Evolutionary conservation across 2,329 filamentous ascomycete genomes (phyloP).

Genomic region (Neopestalotiopsis clavispora): DNA sequence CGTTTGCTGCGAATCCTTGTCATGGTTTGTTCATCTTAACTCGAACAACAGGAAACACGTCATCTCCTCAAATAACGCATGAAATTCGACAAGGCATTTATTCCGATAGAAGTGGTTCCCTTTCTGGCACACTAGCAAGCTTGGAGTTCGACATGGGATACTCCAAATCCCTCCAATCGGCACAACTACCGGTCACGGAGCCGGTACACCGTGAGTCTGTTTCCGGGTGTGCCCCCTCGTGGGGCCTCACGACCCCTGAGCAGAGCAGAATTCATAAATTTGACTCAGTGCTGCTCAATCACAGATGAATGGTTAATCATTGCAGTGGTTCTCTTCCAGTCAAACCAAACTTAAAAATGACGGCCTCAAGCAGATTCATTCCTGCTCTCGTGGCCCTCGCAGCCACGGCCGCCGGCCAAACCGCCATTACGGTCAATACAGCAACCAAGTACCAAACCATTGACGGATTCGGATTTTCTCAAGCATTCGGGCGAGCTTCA

Average conservation of each 20-base stretch:
- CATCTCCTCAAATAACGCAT: not conserved
- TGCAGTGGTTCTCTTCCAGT: not conserved
- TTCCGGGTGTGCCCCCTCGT: not conserved
- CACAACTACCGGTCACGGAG: not conserved
- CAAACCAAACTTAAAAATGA: not conserved
- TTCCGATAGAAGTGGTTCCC: not conserved
- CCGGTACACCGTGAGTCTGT: not conserved
- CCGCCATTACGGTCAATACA: slow-evolving; percentile 32
- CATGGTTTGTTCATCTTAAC: too few species aligned
- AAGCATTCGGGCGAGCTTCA: slow-evolving; percentile 50
- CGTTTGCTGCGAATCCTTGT: too few species aligned
- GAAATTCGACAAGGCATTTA: not conserved
- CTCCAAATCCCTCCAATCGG: slow-evolving; percentile 1
- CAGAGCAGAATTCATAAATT: not conserved
- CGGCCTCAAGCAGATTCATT: not conserved
- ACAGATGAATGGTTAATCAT: not conserved
- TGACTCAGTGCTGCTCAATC: not conserved
- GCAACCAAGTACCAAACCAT: slow-evolving; percentile 39
- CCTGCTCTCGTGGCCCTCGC: not conserved
- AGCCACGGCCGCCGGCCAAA: slow-evolving; percentile 23
- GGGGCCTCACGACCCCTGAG: too few species aligned
- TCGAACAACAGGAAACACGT: too few species aligned
- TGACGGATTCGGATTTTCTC: slow-evolving; percentile 54
- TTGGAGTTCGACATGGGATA: not conserved
- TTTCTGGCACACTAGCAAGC: not conserved